Base-by-base conservation (phyloP, 2,329 filamentous ascomycete species). In the Pestalotiopsis sp. region DNA sequence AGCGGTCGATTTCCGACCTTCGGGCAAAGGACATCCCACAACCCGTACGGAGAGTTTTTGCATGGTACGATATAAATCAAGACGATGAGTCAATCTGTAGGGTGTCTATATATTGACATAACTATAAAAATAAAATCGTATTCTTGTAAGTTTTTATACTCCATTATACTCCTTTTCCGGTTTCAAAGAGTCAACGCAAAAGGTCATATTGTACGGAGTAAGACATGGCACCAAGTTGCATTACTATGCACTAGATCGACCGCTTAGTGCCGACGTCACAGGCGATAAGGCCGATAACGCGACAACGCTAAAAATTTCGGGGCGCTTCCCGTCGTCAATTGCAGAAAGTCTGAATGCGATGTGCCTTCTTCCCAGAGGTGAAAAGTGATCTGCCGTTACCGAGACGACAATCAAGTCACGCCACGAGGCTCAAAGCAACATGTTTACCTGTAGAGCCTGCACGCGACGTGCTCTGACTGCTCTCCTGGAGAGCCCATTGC, bases 371-470 rank as follows among this genome's bases (percentile, higher is more conserved):
- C 13, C 3, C 36, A 62, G n/a, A 23, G 23, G 27, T n/a, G 59
- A 23, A 27, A 59, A 62, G 36, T 14, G 38, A 41, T 38, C 6
- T 38, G 13, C 31, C 31, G 9, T 36, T 11, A 27, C 17, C 20
- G 7, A 14, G 31, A 49, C 23, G n/a, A 27, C 57, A 17, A 27
- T 7, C 38, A n/a, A 31, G 45, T 6, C 14, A 23, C 38, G 17
- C n/a, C 13, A 36, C 41, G 25, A 31, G 13, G 23, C 31, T 12
- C 7, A 12, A n/a, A 62, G 56, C 66, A 73, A 66, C 49, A 84
- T 84, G 82, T 80, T 79, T 68, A 74, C 80, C 65, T 83, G 82
- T 68, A 75, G 77, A 70, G 75, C 77, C 56, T 84, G 82, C 65
- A 73, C 77, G 20, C 75, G 74, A 64, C 77, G 72, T 68, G 73